Conservation (phyloP, 768 basidiomycete species). For the Tubosaeta sp. region DNA sequence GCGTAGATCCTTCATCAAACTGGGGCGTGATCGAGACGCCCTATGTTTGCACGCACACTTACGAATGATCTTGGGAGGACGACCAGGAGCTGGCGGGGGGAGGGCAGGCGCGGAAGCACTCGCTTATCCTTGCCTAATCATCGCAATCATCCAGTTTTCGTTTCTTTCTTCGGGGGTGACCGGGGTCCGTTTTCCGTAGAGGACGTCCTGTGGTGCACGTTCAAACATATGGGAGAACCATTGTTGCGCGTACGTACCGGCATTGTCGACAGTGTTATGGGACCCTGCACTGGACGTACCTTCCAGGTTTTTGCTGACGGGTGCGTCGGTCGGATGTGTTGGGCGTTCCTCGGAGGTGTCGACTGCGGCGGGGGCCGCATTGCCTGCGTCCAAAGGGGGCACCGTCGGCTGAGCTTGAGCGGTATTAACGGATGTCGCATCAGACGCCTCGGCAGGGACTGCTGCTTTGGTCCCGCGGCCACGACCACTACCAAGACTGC, state of each 20-base stretch:
- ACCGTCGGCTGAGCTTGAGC: no score
- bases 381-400: no score
- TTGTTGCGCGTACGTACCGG: not conserved
- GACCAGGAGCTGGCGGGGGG: not conserved
- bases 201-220: not conserved
- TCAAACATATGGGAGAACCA: not conserved
- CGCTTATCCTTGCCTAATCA: not conserved
- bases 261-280: not conserved
- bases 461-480: not conserved
- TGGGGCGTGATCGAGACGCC: not conserved
- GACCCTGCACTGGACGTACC: not conserved
- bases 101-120: not conserved
- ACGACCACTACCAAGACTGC: not conserved
- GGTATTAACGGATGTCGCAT: not conserved
- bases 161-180: slow-evolving; percentile 14
- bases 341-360: not conserved
- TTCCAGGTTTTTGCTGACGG: not conserved
- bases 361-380: not conserved
- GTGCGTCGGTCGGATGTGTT: not conserved
- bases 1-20: not conserved
- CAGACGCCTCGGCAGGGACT: not conserved
- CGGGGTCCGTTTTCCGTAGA: not conserved
- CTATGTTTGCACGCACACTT: not conserved
- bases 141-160: slow-evolving; percentile 18
- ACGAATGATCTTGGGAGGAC: not conserved